Conservation (phyloP, 768 basidiomycete species). For the Tylopilus intermedius region DNA sequence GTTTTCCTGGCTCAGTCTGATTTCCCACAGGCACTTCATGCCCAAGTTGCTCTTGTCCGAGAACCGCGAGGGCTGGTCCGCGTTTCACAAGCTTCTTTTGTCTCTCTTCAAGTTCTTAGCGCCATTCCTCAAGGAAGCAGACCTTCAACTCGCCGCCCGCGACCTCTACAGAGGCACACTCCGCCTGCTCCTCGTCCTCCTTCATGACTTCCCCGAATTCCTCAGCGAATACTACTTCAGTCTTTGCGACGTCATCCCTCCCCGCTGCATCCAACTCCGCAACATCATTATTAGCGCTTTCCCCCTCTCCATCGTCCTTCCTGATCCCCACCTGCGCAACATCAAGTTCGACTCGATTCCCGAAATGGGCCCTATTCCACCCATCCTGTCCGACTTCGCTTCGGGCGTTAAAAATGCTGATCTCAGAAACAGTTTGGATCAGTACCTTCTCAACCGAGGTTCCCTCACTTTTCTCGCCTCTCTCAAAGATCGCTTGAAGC, state of each 20-base stretch:
- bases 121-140: constrained; percentile 82
- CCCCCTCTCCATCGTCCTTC: constrained; percentile 73
- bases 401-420: constrained; percentile 76
- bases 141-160: constrained; percentile 73
- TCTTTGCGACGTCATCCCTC: constrained; percentile 88
- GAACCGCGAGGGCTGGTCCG: constrained; percentile 93
- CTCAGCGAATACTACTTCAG: constrained; percentile 95
- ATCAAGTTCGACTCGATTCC: constrained; percentile 70
- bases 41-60: constrained; percentile 85
- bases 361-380: constrained; percentile 90
- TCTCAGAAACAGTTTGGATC: constrained; percentile 74
- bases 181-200: constrained; percentile 85
- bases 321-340: constrained; percentile 80
- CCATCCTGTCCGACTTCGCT: constrained; percentile 87
- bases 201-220: constrained; percentile 99
- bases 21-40: constrained; percentile 97
- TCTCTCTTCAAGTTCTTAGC: constrained; percentile 93
- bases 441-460: constrained; percentile 76
- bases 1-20: constrained; percentile 95
- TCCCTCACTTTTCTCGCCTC: constrained; percentile 67
- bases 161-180: constrained; percentile 89
- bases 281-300: constrained; percentile 97
- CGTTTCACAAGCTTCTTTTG: constrained; percentile 90
- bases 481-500: constrained; percentile 70
- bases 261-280: constrained; percentile 89